phyloP scores from a whole-genome alignment of 768 basidiomycete species.

The Rickenella mellea region DNA sequence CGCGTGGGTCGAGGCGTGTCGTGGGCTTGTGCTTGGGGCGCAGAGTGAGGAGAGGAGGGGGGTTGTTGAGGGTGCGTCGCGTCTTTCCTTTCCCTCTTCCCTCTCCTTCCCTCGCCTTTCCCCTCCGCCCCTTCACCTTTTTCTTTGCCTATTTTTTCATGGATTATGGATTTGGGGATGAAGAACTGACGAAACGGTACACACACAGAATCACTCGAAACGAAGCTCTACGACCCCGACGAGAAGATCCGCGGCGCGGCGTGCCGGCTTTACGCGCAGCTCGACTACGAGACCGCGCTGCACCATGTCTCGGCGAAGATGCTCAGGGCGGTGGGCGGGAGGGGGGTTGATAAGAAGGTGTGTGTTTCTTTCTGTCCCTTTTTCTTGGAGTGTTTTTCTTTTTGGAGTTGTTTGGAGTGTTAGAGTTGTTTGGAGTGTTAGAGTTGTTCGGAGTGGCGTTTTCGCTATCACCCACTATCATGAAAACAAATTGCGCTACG shows the following conservation, averaged over 20 bases:
- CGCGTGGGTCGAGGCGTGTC: conserved; percentile 66
- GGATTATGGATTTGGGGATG: neutral
- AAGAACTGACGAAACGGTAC: neutral
- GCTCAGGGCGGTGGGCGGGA: conserved; percentile 53
- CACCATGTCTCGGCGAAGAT: conserved; percentile 67
- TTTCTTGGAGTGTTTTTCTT: neutral
- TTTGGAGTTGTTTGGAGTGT: too few species aligned
- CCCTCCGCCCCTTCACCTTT: conserved; percentile 2
- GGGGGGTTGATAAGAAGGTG: conserved; percentile 84
- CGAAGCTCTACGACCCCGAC: conserved; percentile 78
- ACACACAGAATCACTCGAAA: conserved; percentile 40
- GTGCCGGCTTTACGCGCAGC: conserved; percentile 68
- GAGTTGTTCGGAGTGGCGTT: too few species aligned
- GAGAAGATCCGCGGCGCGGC: conserved; percentile 83
- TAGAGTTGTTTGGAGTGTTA: too few species aligned
- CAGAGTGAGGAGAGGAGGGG: conserved; percentile 51
- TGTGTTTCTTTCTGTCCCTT: conserved; percentile 6
- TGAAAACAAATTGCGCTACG: too few species aligned
- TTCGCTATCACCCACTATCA: too few species aligned
- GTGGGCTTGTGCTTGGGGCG: conserved; percentile 50
- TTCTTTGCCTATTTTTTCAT: neutral
- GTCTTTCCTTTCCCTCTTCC: neutral
- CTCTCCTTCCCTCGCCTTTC: neutral
- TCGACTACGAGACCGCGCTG: conserved; percentile 86
- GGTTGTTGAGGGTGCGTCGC: conserved; percentile 60